Percentiles rank a stretch among this genome's conserved stretches.
Conservation (phyloP, 805 yeast species). For the Candida sithepensis region DNA sequence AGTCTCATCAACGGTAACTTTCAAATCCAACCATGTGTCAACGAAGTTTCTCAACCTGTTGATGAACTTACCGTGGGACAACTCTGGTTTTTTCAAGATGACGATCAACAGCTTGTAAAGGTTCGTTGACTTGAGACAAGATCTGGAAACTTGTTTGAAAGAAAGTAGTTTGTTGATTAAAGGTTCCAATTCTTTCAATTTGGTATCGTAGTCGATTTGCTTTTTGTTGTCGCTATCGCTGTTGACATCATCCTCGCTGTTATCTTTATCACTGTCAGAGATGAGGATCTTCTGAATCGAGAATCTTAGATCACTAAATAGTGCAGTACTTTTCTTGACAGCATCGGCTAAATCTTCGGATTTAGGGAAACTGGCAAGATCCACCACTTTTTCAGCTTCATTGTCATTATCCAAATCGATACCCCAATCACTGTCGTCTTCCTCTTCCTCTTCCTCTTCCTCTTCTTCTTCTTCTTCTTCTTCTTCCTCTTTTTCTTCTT, state of each 20-base stretch:
- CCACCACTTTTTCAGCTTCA: slow-evolving; percentile 11
- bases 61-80: slow-evolving; percentile 15
- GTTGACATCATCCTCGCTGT: not conserved
- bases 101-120: slow-evolving; percentile 31
- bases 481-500: slow-evolving; percentile 7
- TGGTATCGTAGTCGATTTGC: slow-evolving; percentile 19
- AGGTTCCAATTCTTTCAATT: slow-evolving; percentile 18
- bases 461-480: slow-evolving; percentile 3
- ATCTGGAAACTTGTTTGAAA: slow-evolving; percentile 23
- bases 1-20: slow-evolving; percentile 27
- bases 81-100: slow-evolving; percentile 36
- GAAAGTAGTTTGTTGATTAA: slow-evolving; percentile 23
- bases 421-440: slow-evolving; percentile 28
- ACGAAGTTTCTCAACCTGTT: slow-evolving; percentile 21
- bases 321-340: slow-evolving; percentile 16
- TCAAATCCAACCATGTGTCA: slow-evolving; percentile 23
- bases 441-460: slow-evolving; percentile 8
- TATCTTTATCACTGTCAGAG: slow-evolving; percentile 8
- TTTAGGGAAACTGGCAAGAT: slow-evolving; percentile 17
- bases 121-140: slow-evolving; percentile 30
- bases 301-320: slow-evolving; percentile 22
- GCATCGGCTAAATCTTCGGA: slow-evolving; percentile 20
- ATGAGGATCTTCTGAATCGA: slow-evolving; percentile 24
- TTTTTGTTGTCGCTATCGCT: slow-evolving; percentile 3
- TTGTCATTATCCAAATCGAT: slow-evolving; percentile 21